phyloP scores from a whole-genome alignment of 1,284 basidiomycete genomes.

The Takashimella tepidaria region DNA sequence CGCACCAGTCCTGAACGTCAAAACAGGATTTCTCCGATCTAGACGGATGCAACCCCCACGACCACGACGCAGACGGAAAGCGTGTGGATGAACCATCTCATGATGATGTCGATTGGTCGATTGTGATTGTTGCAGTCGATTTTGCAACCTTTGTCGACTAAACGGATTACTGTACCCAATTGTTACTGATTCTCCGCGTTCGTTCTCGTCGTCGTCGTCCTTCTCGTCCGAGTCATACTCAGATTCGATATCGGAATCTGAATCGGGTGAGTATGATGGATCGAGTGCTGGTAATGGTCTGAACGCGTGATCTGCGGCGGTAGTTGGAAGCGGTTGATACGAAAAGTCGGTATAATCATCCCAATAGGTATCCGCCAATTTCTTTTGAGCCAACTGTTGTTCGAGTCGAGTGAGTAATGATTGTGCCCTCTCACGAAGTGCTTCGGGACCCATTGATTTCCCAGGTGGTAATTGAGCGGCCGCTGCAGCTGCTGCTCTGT shows the following conservation, averaged over 20 bases:
- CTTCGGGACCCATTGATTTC: conserved; percentile 38
- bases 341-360: conserved; percentile 77
- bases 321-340: conserved; percentile 57
- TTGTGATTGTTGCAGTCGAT: conserved; percentile 6
- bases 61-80: conserved; percentile 69
- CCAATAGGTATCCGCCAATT: conserved; percentile 66
- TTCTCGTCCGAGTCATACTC: conserved; percentile 15
- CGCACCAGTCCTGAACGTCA: conserved; percentile 19
- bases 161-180: background rate
- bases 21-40: conserved; percentile 59
- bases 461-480: conserved; percentile 22
- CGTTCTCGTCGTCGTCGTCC: background rate
- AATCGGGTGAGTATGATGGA: conserved; percentile 30
- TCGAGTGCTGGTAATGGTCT: conserved; percentile 41
- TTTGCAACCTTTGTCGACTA: conserved; percentile 4
- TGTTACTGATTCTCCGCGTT: background rate
- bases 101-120: too few species aligned
- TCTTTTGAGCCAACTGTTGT: conserved; percentile 59
- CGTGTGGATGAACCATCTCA: conserved; percentile 20
- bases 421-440: conserved; percentile 56
- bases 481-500: conserved; percentile 16
- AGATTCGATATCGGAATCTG: conserved; percentile 36
- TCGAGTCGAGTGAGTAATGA: conserved; percentile 65
- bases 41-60: conserved; percentile 74
- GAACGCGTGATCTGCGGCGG: conserved; percentile 49